Evolutionary conservation across 2,329 filamentous ascomycete species (phyloP), one percentile per base, ranked within the genome.

Genomic region (Microascus cirrosus): DNA sequence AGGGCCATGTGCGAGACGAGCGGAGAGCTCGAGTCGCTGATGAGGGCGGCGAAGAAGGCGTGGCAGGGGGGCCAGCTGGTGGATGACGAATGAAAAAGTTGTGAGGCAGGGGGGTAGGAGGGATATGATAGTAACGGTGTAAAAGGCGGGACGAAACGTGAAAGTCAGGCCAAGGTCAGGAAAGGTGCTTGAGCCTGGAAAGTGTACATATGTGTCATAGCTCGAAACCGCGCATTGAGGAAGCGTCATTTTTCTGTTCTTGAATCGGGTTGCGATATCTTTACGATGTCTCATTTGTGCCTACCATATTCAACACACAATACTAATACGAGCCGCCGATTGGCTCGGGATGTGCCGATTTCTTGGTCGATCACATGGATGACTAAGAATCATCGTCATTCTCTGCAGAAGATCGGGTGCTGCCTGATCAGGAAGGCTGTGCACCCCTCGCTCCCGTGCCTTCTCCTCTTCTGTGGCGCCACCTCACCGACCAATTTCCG

Each of bases 1-100:
- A 73, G 76, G 59, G 71, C 78, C 63, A 86, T 86, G 83, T 86
- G 83, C 64, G 82, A 85, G 64, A 82, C 76, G 71, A 84, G 81
- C 63, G 83, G 83, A 10, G 81, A 84, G 63, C 68, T 78, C 58
- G 78, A 79, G 0, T 66, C 67, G 28, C 65, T 84, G 58, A 62
- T 73, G 61, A 79, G 77, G 69, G 73, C 79, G 57, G 81, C 81
- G 13, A 82, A 80, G 72, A 81, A 79, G 72, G 75, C 76, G 65
- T 75, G 72, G 71, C 72, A 76, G 58, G 67, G 70, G 24, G 70
- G 66, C 28, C 65, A 68, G 55, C 61, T 74, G 36, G 67, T 74
- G 24, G 70, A 73, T 54, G 65, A 32, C 28, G 28, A 32, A 8
- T 70, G 18, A 35, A 54, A 20, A 50, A 20, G 18, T 22, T 4